Base-by-base conservation (phyloP, 2,329 filamentous ascomycete species). In the Colletotrichum lini region DNA sequence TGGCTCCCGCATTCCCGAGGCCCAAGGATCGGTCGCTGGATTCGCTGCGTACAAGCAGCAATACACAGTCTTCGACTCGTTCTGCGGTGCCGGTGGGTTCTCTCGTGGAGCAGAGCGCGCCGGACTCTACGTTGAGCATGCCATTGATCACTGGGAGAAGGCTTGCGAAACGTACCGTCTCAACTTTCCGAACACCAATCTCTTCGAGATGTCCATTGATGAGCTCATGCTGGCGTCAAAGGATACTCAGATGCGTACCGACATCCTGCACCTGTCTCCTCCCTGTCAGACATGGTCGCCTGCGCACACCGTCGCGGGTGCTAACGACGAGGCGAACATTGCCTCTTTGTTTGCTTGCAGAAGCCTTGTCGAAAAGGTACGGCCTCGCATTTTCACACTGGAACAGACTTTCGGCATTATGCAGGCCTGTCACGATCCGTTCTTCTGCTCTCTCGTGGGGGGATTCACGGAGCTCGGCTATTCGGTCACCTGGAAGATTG, bases 261-360 rank as follows among this genome's bases (percentile, higher is more conserved):
- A 96, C 74, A 82, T 96, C 2, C 81, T 94, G 0, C 94, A 97
- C 73, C 80, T 95, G 0, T 94, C 92, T 0, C 93, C 93, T 0
- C 94, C 94, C 0, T 97, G 94, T 67, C 93, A 96, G 74, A 89
- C 87, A 2, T 95, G 91, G 78, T 95, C 93, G 0, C 89, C 90
- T 0, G 92, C 91, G 0, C 91, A 97, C 70, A 95, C 93, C 0
- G 78, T 85, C 0, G 74, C 80, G 0, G 87, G 88, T 0, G 82
- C 82, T 8, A 85, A 90, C 26, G 91, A 95, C 56, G 92, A 93
- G 1, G 84, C 81, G 0, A 96, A 97, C 74, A 90, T 89, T 0
- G 89, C 90, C 1, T 86, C 86, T 0, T 77, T 91, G 0, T 89
- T 87, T 72, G 82, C 85, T 0, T 89, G 88, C 62, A 81, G 84